A percentile compares a stretch with the other conserved stretches of the same genome.
Evolutionary conservation across 768 basidiomycete species (phyloP).

Genomic region (Boletus sensibilis): DNA sequence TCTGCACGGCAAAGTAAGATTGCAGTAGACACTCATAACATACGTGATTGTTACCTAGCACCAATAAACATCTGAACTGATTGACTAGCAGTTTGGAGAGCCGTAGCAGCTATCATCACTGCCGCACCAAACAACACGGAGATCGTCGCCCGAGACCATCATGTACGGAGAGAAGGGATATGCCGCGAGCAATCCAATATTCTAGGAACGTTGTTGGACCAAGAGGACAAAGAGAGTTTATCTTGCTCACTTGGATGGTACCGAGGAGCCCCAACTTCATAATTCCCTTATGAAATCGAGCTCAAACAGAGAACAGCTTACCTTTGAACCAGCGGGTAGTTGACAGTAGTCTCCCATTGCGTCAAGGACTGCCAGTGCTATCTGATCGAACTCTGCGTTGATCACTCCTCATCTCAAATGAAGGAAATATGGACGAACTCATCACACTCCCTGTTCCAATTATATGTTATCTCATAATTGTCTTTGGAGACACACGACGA

Average conservation of each 20-base stretch:
- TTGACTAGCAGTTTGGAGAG: constrained; percentile 37
- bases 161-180: constrained; percentile 42
- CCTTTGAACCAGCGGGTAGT: neutral
- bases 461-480: neutral
- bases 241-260: constrained; percentile 3
- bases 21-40: too few species aligned
- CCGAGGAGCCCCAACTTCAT: constrained; percentile 1
- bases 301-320: neutral
- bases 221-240: neutral
- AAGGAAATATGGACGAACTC: neutral
- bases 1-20: constrained; percentile 1
- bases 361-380: neutral
- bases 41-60: constrained; percentile 4
- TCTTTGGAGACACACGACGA: neutral
- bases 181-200: constrained; percentile 39
- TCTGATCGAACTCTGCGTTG: neutral
- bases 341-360: constrained; percentile 1
- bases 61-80: constrained; percentile 45
- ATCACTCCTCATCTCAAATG: neutral
- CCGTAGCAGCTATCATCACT: constrained; percentile 39
- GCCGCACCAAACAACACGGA: constrained; percentile 39
- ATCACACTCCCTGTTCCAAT: constrained; percentile 2
- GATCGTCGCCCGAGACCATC: constrained; percentile 40
- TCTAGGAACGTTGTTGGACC: constrained; percentile 21
- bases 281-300: neutral